A percentile compares a stretch with the other conserved stretches of the same genome.
Conservation (phyloP, 1,139 yeast genomes). For the Pichia sp. region DNA sequence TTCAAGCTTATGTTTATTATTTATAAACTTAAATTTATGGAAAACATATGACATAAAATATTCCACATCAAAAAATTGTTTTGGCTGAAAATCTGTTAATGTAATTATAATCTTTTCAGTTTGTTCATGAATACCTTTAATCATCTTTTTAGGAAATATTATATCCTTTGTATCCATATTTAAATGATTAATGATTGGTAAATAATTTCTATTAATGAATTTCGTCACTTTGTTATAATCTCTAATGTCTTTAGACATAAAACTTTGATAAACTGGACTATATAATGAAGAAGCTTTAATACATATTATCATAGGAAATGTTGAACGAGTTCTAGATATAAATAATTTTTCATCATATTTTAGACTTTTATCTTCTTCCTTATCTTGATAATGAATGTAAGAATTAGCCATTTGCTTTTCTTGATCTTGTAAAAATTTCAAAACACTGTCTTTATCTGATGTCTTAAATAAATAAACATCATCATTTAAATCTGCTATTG, state of each 20-base stretch:
- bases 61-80: slow-evolving; percentile 34
- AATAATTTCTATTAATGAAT: slow-evolving; percentile 42
- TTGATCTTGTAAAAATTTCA: slow-evolving; percentile 37
- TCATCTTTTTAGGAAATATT: slow-evolving; percentile 32
- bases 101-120: slow-evolving; percentile 48
- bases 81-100: slow-evolving; percentile 43
- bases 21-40: slow-evolving; percentile 40
- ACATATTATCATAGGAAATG: slow-evolving; percentile 54
- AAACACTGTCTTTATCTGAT: slow-evolving; percentile 37
- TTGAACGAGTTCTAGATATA: slow-evolving; percentile 46
- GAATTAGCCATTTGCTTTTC: slow-evolving; percentile 41
- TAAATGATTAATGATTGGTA: slow-evolving; percentile 49
- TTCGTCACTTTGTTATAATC: slow-evolving; percentile 39
- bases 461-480: slow-evolving; percentile 50
- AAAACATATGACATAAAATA: slow-evolving; percentile 43
- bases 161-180: slow-evolving; percentile 36
- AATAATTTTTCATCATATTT: slow-evolving; percentile 40
- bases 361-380: slow-evolving; percentile 5
- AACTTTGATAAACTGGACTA: slow-evolving; percentile 50
- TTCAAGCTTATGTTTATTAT: slow-evolving; percentile 31
- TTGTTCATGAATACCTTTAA: slow-evolving; percentile 15
- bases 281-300: slow-evolving; percentile 51
- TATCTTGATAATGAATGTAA: slow-evolving; percentile 17
- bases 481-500: slow-evolving; percentile 48
- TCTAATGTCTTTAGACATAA: slow-evolving; percentile 59